Conservation (phyloP, 495 filamentous ascomycete species). For the Terfezia boudieri region DNA sequence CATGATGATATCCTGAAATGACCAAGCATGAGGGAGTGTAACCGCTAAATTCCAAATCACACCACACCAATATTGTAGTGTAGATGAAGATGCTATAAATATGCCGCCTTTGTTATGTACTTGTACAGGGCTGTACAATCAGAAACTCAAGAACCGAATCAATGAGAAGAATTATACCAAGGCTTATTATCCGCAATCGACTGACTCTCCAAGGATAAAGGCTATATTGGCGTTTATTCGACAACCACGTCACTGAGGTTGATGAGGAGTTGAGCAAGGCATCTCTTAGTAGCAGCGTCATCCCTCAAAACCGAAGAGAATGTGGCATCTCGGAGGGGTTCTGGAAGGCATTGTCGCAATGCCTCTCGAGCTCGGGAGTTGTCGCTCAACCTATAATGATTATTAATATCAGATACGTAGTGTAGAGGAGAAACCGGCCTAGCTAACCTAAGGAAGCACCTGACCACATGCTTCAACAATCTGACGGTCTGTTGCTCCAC, state of each 20-base stretch:
- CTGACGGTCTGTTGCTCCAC: conserved; percentile 95
- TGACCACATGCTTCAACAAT: conserved; percentile 90
- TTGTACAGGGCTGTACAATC: no score
- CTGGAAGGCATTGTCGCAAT: conserved; percentile 85
- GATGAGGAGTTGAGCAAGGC: conserved; percentile 85
- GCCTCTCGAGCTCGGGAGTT: conserved; percentile 92
- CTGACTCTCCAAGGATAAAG: no score
- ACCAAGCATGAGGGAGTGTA: no score
- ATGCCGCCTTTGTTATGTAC: no score
- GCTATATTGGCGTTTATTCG: neutral
- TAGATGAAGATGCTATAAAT: no score
- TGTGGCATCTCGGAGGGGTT: conserved; percentile 87
- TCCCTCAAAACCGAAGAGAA: conserved; percentile 93
- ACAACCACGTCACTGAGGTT: conserved; percentile 53
- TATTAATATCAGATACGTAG: conserved; percentile 2
- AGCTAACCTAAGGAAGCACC: conserved; percentile 79
- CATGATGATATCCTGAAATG: no score
- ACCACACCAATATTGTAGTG: no score
- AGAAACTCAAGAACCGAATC: no score
- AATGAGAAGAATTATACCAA: no score
- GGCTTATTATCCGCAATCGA: no score
- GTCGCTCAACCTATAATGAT: conserved; percentile 51
- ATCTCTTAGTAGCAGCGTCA: conserved; percentile 94
- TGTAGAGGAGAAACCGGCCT: neutral
- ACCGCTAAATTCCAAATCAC: no score